These are phyloP conservation scores for Oidiodendron maius DNA, from an alignment of 495 filamentous ascomycete species.

Conservation along the genomic window DNA sequence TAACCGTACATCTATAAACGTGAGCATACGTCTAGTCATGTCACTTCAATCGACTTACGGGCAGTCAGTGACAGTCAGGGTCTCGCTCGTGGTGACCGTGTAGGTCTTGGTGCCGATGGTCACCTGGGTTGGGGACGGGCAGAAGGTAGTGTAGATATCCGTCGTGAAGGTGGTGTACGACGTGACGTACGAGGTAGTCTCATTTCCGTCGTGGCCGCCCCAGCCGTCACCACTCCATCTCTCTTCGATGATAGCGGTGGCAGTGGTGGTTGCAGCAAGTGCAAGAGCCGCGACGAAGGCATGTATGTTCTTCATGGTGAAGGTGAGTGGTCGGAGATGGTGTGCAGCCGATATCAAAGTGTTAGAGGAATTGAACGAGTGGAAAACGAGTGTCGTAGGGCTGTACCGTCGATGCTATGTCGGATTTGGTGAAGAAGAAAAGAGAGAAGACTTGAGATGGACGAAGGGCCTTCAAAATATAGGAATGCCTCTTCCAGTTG, in stretches of 20 bases:
- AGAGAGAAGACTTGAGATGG: too few species aligned
- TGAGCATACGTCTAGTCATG: too few species aligned
- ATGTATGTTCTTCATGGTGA: slow-evolving; percentile 29
- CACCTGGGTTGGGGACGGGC: slow-evolving; percentile 22
- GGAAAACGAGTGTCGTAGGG: too few species aligned
- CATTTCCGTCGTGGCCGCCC: not conserved
- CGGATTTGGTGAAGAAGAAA: too few species aligned
- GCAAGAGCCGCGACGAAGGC: slow-evolving; percentile 25
- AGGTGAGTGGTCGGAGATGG: slow-evolving; percentile 3
- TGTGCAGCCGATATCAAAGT: too few species aligned
- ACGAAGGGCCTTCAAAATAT: too few species aligned
- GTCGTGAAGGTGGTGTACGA: slow-evolving; percentile 25
- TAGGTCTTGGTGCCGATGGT: slow-evolving; percentile 9
- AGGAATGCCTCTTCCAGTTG: too few species aligned
- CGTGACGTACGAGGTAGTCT: slow-evolving; percentile 12
- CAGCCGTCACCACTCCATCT: not conserved
- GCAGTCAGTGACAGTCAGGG: slow-evolving; percentile 33
- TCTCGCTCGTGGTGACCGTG: slow-evolving; percentile 25
- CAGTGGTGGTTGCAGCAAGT: slow-evolving; percentile 23
- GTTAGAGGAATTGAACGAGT: too few species aligned
- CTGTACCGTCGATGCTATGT: too few species aligned
- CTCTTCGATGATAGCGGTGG: slow-evolving; percentile 6
- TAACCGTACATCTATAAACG: slow-evolving; percentile 5
- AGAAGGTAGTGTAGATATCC: slow-evolving; percentile 29
- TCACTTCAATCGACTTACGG: too few species aligned